Evolutionary conservation across 2,329 filamentous ascomycete genomes (phyloP).

Genomic region (Akanthomyces muscarius): DNA sequence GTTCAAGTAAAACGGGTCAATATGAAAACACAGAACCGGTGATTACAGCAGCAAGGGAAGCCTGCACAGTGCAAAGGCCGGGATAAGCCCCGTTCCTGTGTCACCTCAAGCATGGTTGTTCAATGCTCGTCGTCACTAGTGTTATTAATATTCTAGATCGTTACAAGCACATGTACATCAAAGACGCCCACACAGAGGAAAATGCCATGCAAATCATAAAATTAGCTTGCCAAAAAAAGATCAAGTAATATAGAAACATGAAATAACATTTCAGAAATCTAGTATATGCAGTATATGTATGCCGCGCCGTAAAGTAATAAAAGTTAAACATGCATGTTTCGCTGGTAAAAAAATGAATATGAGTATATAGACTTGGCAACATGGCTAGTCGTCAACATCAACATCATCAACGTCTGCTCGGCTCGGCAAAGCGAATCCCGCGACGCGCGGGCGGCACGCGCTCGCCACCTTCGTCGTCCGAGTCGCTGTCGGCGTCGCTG

Average conservation of each 20-base stretch:
- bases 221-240: not conserved
- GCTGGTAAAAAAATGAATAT: not conserved
- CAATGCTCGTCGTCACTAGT: too few species aligned
- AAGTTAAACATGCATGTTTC: not conserved
- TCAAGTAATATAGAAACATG: not conserved
- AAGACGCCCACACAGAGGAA: too few species aligned
- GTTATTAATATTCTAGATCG: too few species aligned
- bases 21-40: too few species aligned
- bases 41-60: too few species aligned
- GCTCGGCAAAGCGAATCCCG: conserved; percentile 60
- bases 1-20: too few species aligned
- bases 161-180: not conserved
- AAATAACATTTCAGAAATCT: not conserved
- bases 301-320: not conserved
- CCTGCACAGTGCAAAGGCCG: too few species aligned
- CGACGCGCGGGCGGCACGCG: conserved; percentile 49
- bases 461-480: conserved; percentile 52
- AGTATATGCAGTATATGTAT: not conserved
- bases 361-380: not conserved
- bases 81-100: too few species aligned
- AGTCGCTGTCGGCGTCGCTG: conserved; percentile 45
- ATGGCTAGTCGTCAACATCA: not conserved
- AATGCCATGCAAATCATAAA: not conserved
- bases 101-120: too few species aligned
- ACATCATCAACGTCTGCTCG: conserved; percentile 19